A percentile compares a stretch with the other conserved stretches of the same genome.
Evolutionary conservation across 495 filamentous ascomycete genomes (phyloP).

Genomic region (Penicillium lividum): DNA sequence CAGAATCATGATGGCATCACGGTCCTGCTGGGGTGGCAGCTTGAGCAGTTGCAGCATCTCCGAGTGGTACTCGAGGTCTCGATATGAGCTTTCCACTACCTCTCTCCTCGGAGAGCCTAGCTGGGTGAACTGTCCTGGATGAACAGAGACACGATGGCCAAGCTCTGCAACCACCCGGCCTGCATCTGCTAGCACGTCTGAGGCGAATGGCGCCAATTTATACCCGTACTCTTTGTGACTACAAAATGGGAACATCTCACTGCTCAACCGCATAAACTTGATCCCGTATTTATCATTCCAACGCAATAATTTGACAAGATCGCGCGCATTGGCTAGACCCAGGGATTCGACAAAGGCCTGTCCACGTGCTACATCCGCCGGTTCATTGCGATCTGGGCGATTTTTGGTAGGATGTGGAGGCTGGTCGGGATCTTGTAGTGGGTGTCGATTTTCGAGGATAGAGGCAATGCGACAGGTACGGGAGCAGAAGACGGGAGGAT

Average conservation of each 20-base stretch:
- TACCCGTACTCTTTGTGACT: constrained; percentile 88
- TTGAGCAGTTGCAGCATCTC: constrained; percentile 80
- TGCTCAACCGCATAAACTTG: constrained; percentile 88
- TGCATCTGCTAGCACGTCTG: constrained; percentile 71
- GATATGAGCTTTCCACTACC: constrained; percentile 72
- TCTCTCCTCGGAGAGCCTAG: constrained; percentile 73
- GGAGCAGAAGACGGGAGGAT: constrained; percentile 86
- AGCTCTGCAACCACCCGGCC: constrained; percentile 77
- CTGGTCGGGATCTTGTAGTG: constrained; percentile 69
- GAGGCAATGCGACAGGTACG: constrained; percentile 89
- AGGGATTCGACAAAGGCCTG: constrained; percentile 73
- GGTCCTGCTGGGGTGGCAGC: constrained; percentile 76
- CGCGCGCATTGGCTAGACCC: constrained; percentile 77
- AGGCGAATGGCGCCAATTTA: constrained; percentile 81
- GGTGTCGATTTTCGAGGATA: constrained; percentile 85
- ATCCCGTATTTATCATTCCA: constrained; percentile 96
- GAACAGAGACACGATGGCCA: constrained; percentile 84
- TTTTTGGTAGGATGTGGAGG: constrained; percentile 82
- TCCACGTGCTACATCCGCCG: constrained; percentile 62
- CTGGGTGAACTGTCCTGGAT: constrained; percentile 94
- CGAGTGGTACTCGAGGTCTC: constrained; percentile 88
- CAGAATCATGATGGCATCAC: constrained; percentile 90
- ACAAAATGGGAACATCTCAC: constrained; percentile 96
- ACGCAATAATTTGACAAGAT: constrained; percentile 79
- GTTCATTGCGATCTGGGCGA: constrained; percentile 69